A percentile compares a stretch with the other conserved stretches of the same genome.
Conservation (phyloP, 148 eudicot species). For the Dianthus caryophyllus region DNA sequence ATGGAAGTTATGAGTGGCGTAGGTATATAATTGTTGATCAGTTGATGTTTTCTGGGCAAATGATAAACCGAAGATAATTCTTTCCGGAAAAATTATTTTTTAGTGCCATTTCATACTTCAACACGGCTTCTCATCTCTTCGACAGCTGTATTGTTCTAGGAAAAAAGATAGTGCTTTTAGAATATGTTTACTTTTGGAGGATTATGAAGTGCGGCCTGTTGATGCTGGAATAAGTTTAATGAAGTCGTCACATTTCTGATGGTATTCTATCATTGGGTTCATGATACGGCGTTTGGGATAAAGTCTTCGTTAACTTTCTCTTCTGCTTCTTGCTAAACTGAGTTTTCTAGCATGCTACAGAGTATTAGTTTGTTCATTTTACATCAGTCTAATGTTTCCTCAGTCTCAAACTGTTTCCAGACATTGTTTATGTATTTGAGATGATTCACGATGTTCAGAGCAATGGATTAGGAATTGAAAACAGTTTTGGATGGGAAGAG, state of each 20-base stretch:
- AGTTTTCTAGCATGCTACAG: not conserved
- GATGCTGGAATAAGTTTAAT: too few relatives aligned
- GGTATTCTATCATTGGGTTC: not conserved
- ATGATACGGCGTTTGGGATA: too few relatives aligned
- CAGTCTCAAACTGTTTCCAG: not conserved
- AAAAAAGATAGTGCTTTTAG: not conserved
- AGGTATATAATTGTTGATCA: too few relatives aligned
- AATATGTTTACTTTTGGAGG: too few relatives aligned
- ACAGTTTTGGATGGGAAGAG: not conserved
- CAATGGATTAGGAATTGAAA: not conserved
- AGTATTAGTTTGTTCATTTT: not conserved
- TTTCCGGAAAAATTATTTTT: not conserved
- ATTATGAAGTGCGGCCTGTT: too few relatives aligned
- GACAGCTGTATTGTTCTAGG: not conserved
- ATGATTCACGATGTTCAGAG: not conserved
- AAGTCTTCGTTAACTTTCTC: not conserved
- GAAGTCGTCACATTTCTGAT: not conserved
- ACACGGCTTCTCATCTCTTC: not conserved
- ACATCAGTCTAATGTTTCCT: conserved; percentile 2
- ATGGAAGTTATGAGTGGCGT: not conserved
- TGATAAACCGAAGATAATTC: not conserved
- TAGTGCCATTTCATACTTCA: not conserved
- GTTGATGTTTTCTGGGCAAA: not conserved
- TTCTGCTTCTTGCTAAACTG: not conserved
- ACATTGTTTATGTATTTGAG: not conserved